Evolutionary conservation across 2,329 filamentous ascomycete species (phyloP), one percentile per base, ranked within the genome.

Genomic region (Tolypocladium pustulatum): DNA sequence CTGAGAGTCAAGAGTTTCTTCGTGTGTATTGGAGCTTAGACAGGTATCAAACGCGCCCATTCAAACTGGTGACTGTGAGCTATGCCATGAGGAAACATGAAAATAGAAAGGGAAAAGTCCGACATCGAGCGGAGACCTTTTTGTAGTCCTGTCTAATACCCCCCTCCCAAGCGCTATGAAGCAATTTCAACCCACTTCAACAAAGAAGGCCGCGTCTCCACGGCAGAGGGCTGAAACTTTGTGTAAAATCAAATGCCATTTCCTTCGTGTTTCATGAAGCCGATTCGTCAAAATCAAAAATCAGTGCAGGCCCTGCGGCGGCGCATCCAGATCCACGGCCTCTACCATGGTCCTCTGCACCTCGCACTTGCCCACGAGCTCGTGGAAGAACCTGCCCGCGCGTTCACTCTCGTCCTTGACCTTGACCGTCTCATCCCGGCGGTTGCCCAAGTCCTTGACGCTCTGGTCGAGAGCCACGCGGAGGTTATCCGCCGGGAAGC

Each of bases 331-430:
- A 63, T 85, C 82, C 51, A 85, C 76, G 9, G 71, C 76, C 60
- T 78, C 75, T 30, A 85, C 78, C 51, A 73, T 71, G 52, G 69
- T 69, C 38, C 80, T 77, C 65, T 86, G 78, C 59, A 76, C 73
- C 25, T 76, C 76, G 61, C 81, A 85, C 65, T 86, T 81, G 61
- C 88, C 82, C 57, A 94, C 85, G 22, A 99, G 81, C 67, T 95
- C 94, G 57, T 84, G 78, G 72, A 99, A 99, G 76, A 96, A 97
- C 73, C 93, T 95, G 64, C 84, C 79, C 8, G 94, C 94, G 37
- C 90, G 86, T 69, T 95, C 88, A 68, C 90, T 94, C 75, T 97
- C 93, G 38, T 78, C 79, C 72, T 87, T 87, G 61, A 90, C 82
- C 76, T 94, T 95, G 69, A 83, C 80, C 10, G 91, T 94, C 69